These are phyloP conservation scores for Nemania serpens DNA, from an alignment of 2,329 filamentous ascomycete genomes.

Conservation along the genomic window DNA sequence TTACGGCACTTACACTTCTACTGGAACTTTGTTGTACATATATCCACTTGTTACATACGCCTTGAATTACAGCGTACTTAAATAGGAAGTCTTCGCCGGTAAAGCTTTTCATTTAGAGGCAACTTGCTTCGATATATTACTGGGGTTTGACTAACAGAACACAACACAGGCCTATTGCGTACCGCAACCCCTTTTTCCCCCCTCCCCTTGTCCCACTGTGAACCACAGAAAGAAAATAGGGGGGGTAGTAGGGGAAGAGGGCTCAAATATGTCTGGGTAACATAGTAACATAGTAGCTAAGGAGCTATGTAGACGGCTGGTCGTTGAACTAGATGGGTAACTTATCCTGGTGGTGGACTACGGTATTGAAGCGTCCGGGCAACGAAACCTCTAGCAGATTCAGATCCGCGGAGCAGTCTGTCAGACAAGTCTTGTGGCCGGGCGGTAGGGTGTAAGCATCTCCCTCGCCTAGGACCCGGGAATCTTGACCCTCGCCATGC, in stretches of 20 bases:
- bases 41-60: too few species aligned
- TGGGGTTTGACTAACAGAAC: too few species aligned
- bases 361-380: conserved; percentile 24
- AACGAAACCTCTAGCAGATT: conserved; percentile 28
- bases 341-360: conserved; percentile 8
- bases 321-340: conserved; percentile 5
- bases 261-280: not conserved
- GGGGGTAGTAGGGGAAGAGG: not conserved
- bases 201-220: too few species aligned
- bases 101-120: too few species aligned
- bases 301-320: not conserved
- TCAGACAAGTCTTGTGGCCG: conserved; percentile 19
- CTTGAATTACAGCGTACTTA: too few species aligned
- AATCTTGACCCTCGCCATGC: conserved; percentile 21
- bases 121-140: too few species aligned
- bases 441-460: conserved; percentile 28
- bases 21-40: too few species aligned
- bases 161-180: too few species aligned
- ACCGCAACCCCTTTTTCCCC: too few species aligned
- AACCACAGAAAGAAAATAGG: too few species aligned
- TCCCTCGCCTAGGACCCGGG: conserved; percentile 20
- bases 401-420: conserved; percentile 21
- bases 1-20: too few species aligned
- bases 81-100: too few species aligned
- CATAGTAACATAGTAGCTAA: conserved; percentile 3